Conservation (phyloP, 2,329 filamentous ascomycete species). For the Fusarium torulosum region DNA sequence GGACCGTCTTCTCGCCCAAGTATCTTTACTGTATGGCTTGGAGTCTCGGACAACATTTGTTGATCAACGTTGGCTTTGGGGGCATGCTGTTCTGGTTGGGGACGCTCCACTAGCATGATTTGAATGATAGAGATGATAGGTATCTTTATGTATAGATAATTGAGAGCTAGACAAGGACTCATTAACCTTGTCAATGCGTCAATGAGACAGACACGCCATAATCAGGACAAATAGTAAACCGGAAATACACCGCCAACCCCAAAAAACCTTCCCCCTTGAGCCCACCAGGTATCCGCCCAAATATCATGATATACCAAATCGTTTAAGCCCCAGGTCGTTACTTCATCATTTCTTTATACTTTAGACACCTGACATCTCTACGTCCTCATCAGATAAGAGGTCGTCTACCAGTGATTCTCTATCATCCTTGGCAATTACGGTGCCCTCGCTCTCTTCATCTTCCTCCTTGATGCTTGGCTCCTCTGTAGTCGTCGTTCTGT, state of each 20-base stretch:
- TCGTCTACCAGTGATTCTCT: conserved; percentile 57
- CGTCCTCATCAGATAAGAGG: conserved; percentile 57
- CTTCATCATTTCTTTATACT: conserved; percentile 30
- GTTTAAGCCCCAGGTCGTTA: conserved; percentile 42
- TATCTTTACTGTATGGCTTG: conserved; percentile 94
- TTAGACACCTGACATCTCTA: conserved; percentile 50
- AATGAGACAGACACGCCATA: conserved; percentile 16
- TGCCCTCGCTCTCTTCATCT: conserved; percentile 56
- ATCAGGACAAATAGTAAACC: conserved; percentile 28
- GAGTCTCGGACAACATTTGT: conserved; percentile 83
- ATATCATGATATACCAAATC: conserved; percentile 31
- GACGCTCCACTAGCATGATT: conserved; percentile 30
- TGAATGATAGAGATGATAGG: conserved; percentile 4
- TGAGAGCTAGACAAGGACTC: conserved; percentile 3
- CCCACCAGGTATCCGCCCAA: conserved; percentile 21
- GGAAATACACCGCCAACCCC: conserved; percentile 33
- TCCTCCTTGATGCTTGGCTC: conserved; percentile 64
- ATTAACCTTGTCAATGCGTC: neutral
- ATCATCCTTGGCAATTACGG: conserved; percentile 50
- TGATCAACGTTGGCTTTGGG: conserved; percentile 75
- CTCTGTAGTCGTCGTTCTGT: conserved; percentile 56
- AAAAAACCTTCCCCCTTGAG: conserved; percentile 20
- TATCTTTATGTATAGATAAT: conserved; percentile 15
- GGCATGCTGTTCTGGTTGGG: conserved; percentile 69
- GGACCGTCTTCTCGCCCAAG: conserved; percentile 98